phyloP scores from a whole-genome alignment of 75 land plant species.

The Pinus albicaulis region DNA sequence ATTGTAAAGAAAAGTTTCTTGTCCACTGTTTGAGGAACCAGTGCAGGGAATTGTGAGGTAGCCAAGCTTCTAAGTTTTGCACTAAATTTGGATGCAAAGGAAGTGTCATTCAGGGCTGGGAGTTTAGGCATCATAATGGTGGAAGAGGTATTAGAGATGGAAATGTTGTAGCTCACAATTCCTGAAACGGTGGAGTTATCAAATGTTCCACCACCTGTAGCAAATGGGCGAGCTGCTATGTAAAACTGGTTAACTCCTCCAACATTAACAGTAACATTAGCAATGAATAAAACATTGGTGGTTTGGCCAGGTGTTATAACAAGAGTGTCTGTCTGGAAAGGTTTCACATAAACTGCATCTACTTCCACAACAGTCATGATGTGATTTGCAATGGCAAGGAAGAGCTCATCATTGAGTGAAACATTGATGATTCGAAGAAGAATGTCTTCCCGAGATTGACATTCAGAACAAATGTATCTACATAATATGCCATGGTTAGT shows the following conservation, averaged over 20 bases:
- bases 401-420: constrained; percentile 58
- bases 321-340: constrained; percentile 28
- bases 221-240: constrained; percentile 29
- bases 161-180: constrained; percentile 15
- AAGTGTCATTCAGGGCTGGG: constrained; percentile 42
- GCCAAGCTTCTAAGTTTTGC: constrained; percentile 24
- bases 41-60: constrained; percentile 24
- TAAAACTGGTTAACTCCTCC: constrained; percentile 17
- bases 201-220: constrained; percentile 26
- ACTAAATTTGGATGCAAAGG: constrained; percentile 18
- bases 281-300: constrained; percentile 38
- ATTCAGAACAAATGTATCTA: constrained; percentile 45
- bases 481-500: background rate
- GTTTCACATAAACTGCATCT: constrained; percentile 45
- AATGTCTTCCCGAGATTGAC: constrained; percentile 42
- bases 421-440: constrained; percentile 57
- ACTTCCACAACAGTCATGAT: constrained; percentile 41
- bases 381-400: constrained; percentile 60
- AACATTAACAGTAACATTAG: constrained; percentile 22
- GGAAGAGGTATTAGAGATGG: background rate
- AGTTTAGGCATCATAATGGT: constrained; percentile 16
- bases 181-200: constrained; percentile 37
- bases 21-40: constrained; percentile 39
- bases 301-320: constrained; percentile 53
- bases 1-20: constrained; percentile 43